Evolutionary conservation across 805 yeast genomes (phyloP).

Genomic region (Wickerhamiella slavikovae): DNA sequence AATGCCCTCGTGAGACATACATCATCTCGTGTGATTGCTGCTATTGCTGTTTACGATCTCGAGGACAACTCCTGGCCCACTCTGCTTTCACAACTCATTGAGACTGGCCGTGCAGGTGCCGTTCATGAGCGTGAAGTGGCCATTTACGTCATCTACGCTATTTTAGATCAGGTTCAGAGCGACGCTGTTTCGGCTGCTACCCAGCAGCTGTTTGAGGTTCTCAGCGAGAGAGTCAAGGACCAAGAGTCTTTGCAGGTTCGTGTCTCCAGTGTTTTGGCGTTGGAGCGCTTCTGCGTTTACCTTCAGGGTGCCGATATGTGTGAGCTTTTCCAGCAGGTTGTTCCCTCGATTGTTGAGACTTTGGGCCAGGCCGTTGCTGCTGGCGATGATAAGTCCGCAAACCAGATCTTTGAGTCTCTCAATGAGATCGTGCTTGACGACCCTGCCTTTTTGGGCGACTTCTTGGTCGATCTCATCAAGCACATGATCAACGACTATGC

Average conservation of each 20-base stretch:
- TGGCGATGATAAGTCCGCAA: conserved; percentile 53
- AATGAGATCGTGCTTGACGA: conserved; percentile 62
- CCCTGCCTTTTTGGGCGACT: conserved; percentile 56
- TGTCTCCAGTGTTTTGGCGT: conserved; percentile 61
- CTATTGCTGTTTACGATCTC: conserved; percentile 62
- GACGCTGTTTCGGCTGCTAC: conserved; percentile 14
- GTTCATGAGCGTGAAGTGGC: conserved; percentile 61
- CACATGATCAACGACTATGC: conserved; percentile 55
- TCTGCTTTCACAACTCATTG: conserved; percentile 48
- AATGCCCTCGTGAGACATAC: conserved; percentile 62
- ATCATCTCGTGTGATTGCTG: conserved; percentile 70
- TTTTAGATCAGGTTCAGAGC: conserved; percentile 36
- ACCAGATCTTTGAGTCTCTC: conserved; percentile 64
- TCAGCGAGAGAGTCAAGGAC: conserved; percentile 43
- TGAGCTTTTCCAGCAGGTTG: conserved; percentile 30
- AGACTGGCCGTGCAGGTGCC: conserved; percentile 37
- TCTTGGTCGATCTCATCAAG: conserved; percentile 44
- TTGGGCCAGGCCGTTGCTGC: conserved; percentile 50
- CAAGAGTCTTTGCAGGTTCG: conserved; percentile 49
- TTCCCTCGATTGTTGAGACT: conserved; percentile 68
- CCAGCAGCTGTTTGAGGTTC: conserved; percentile 51
- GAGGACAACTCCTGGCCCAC: conserved; percentile 53
- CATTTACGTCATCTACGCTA: conserved; percentile 52
- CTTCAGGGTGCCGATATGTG: conserved; percentile 31
- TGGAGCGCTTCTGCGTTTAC: conserved; percentile 29